Conservation (phyloP, 176 grass and related monocot species). For the Triticum monococcum region DNA sequence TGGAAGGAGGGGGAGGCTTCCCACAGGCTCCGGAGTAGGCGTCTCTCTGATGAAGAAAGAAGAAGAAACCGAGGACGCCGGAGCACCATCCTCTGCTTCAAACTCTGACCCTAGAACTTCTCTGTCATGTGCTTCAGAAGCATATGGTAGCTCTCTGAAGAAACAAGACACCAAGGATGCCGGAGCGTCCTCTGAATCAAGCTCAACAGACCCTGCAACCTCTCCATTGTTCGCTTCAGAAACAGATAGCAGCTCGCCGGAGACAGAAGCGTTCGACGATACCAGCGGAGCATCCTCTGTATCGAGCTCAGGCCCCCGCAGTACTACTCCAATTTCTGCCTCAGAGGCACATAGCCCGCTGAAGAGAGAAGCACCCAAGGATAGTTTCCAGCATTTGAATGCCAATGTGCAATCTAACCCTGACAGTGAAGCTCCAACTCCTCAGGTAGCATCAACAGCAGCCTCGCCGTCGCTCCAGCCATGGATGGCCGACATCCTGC, state of each 20-base stretch:
- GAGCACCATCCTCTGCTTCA: no score
- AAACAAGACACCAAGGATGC: conserved; percentile 4
- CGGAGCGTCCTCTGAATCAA: conserved; percentile 61
- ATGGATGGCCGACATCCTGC: no score
- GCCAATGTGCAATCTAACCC: conserved; percentile 39
- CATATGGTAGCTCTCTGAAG: neutral
- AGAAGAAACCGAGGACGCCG: no score
- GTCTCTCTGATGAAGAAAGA: no score
- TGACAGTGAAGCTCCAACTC: conserved; percentile 47
- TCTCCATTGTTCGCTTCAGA: conserved; percentile 74
- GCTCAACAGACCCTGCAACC: conserved; percentile 61
- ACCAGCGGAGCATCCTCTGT: conserved; percentile 63
- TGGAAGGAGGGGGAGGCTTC: no score
- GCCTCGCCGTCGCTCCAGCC: no score
- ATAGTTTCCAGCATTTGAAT: neutral
- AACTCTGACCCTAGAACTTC: no score
- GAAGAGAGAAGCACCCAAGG: conserved; percentile 30
- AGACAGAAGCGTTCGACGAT: neutral
- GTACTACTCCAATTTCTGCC: conserved; percentile 49
- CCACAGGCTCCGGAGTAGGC: no score
- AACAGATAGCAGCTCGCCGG: neutral
- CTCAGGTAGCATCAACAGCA: no score
- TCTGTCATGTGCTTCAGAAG: conserved; percentile 44
- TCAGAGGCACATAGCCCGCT: conserved; percentile 5
- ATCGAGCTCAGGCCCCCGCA: conserved; percentile 59